Percentiles rank a stretch among this genome's conserved stretches.
Evolutionary conservation across 2,329 filamentous ascomycete species (phyloP).

Genomic region (Paecilomyces dactylethromorphus): DNA sequence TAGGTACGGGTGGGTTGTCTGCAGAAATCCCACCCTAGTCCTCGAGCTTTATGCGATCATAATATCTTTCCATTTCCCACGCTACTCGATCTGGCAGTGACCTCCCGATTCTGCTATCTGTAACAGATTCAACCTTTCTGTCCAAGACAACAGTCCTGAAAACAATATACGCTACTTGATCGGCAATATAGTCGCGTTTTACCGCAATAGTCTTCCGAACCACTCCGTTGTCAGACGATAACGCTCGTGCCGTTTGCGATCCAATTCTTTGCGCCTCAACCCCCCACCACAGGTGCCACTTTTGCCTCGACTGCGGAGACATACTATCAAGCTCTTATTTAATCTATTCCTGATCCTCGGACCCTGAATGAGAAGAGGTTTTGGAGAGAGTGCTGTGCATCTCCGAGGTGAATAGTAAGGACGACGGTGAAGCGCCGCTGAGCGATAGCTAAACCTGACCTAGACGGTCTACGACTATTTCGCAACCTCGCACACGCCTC

Average conservation of each 20-base stretch:
- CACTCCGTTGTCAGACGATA: neutral
- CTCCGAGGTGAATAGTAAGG: neutral
- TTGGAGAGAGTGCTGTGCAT: neutral
- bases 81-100: neutral
- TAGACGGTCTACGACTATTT: neutral
- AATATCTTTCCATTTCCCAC: neutral
- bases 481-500: neutral
- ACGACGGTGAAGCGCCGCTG: conserved; percentile 5
- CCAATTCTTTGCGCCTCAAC: neutral
- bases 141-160: neutral
- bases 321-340: neutral
- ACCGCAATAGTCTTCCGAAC: neutral
- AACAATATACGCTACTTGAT: neutral
- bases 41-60: neutral
- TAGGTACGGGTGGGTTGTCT: neutral
- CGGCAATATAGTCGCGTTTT: neutral
- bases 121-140: neutral
- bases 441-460: conserved; percentile 5
- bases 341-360: neutral
- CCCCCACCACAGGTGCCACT: neutral
- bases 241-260: neutral
- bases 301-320: neutral
- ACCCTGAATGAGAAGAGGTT: neutral
- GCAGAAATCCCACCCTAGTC: neutral
- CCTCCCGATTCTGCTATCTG: neutral